Evolutionary conservation across 306 rosid genomes (phyloP).

Genomic region (Cicer chorassanicum): DNA sequence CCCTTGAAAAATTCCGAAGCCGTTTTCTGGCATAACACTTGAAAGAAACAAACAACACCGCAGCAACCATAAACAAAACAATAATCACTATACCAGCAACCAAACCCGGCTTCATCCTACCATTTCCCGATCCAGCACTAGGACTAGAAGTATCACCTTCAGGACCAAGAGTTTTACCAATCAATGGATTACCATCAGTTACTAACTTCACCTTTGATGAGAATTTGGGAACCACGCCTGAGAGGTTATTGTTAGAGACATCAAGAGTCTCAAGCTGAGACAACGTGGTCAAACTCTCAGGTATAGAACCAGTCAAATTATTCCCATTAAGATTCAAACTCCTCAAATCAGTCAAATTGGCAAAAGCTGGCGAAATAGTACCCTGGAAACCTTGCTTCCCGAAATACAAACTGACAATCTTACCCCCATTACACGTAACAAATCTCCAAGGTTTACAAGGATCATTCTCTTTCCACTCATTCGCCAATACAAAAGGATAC

Average conservation of each 20-base stretch:
- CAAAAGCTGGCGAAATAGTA: constrained; percentile 73
- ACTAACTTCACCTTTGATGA: constrained; percentile 54
- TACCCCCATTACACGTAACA: constrained; percentile 53
- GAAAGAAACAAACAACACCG: constrained; percentile 61
- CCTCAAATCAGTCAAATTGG: constrained; percentile 63
- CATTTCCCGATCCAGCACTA: not conserved
- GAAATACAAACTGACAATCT: constrained; percentile 53
- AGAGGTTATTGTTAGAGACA: constrained; percentile 70
- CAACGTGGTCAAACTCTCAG: constrained; percentile 59
- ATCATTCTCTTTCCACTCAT: constrained; percentile 66
- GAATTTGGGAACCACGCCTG: constrained; percentile 66
- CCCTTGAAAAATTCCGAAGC: constrained; percentile 66
- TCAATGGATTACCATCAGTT: constrained; percentile 59
- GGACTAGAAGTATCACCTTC: constrained; percentile 54
- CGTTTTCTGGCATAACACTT: constrained; percentile 61
- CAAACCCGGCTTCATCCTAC: constrained; percentile 54
- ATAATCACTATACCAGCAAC: constrained; percentile 71
- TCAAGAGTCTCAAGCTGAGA: constrained; percentile 66
- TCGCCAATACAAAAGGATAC: constrained; percentile 60
- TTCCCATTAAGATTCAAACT: constrained; percentile 60
- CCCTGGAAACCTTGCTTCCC: constrained; percentile 65
- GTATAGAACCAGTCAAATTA: constrained; percentile 71
- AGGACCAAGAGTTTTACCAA: constrained; percentile 55
- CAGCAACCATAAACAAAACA: constrained; percentile 58
- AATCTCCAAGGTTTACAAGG: constrained; percentile 67